Evolutionary conservation across 1,284 basidiomycete species (phyloP).

Genomic region (Phellopilus nigrolimitatus): DNA sequence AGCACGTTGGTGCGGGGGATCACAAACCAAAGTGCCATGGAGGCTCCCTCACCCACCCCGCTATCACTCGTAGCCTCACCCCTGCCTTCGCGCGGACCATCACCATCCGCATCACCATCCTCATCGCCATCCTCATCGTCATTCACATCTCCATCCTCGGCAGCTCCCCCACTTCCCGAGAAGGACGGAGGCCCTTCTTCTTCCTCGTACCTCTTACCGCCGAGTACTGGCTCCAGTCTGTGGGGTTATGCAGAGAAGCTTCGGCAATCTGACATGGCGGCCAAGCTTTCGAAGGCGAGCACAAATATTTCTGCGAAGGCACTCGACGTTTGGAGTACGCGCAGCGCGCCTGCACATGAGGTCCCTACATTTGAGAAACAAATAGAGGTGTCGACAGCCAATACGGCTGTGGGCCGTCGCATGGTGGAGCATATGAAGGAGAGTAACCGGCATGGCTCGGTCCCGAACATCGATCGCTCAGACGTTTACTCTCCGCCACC

Average conservation of each 20-base stretch:
- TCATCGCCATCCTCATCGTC: constrained; percentile 24
- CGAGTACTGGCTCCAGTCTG: constrained; percentile 32
- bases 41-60: constrained; percentile 45
- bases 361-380: constrained; percentile 6
- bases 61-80: constrained; percentile 31
- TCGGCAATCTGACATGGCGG: constrained; percentile 65
- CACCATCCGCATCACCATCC: no score
- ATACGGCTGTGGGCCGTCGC: not conserved
- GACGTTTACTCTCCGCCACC: constrained; percentile 49
- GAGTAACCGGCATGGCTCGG: constrained; percentile 35
- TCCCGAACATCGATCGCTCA: constrained; percentile 38
- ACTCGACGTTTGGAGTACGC: constrained; percentile 39
- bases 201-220: constrained; percentile 22
- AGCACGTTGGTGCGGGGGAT: constrained; percentile 67
- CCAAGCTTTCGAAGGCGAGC: constrained; percentile 63
- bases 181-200: constrained; percentile 14
- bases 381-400: constrained; percentile 20
- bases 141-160: constrained; percentile 18
- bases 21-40: constrained; percentile 70
- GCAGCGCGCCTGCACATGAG: constrained; percentile 20
- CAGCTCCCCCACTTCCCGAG: constrained; percentile 12
- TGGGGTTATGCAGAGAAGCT: constrained; percentile 71
- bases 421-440: constrained; percentile 13
- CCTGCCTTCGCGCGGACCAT: constrained; percentile 29
- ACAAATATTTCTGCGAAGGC: constrained; percentile 70